A percentile compares a stretch with the other conserved stretches of the same genome.
Conservation (phyloP, 306 rosid genomes). For the Cucumis cinereus region DNA sequence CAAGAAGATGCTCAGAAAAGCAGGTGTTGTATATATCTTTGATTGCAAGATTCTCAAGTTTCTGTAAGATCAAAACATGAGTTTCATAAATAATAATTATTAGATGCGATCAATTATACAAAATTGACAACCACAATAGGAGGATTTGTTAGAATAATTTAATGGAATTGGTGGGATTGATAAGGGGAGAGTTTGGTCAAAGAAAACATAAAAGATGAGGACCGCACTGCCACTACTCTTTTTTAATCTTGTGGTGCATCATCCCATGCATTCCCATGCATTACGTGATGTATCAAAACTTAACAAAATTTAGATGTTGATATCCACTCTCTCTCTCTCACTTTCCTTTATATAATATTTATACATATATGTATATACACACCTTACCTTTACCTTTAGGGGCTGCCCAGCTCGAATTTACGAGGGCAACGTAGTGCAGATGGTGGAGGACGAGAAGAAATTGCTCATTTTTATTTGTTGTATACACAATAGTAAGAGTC, state of each 20-base stretch:
- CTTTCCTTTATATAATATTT: neutral
- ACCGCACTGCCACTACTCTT: neutral
- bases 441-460: neutral
- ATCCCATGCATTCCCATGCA: constrained; percentile 1
- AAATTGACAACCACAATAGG: too few species aligned
- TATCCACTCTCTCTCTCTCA: neutral
- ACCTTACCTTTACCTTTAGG: neutral
- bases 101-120: too few species aligned
- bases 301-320: neutral
- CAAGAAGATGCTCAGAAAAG: too few species aligned
- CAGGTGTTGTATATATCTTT: too few species aligned
- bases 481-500: neutral
- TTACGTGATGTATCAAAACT: neutral
- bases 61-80: too few species aligned
- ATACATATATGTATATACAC: neutral
- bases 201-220: neutral
- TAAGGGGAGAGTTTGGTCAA: neutral
- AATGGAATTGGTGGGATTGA: too few species aligned
- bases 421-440: neutral
- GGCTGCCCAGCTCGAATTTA: neutral
- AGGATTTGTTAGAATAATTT: too few species aligned
- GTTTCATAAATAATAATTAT: too few species aligned
- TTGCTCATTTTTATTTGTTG: neutral
- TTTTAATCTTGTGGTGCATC: neutral
- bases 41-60: too few species aligned